phyloP scores from a whole-genome alignment of 208 protist genomes.

The Phytomonas francai region DNA sequence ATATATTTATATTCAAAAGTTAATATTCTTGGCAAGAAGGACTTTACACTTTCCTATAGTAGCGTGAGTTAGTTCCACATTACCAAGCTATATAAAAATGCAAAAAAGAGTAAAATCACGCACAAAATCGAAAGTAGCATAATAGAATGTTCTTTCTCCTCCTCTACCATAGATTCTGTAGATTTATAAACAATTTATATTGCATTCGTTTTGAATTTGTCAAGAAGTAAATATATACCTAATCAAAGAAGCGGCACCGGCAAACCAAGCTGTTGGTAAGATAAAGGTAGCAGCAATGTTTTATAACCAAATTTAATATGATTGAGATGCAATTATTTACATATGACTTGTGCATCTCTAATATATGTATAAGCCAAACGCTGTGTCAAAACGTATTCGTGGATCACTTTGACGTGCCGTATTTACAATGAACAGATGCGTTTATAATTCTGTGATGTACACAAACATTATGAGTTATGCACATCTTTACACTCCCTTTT shows the following conservation, averaged over 20 bases:
- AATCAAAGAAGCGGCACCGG: neutral
- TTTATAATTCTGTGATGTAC: neutral
- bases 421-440: neutral
- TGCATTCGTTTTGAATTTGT: neutral
- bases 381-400: neutral
- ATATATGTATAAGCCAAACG: neutral
- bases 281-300: neutral
- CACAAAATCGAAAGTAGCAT: constrained; percentile 5
- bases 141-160: neutral
- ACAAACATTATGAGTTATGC: neutral
- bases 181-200: neutral
- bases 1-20: neutral
- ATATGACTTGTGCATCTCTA: neutral
- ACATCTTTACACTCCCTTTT: neutral
- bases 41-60: neutral
- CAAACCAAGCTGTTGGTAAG: neutral
- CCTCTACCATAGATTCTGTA: neutral
- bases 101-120: constrained; percentile 7
- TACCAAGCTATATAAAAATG: neutral
- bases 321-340: neutral
- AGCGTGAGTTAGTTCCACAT: neutral
- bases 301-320: neutral
- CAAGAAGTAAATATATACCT: neutral
- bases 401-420: neutral
- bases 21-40: neutral